Conservation (phyloP, 305 asterid genomes). For the Ilex paraguariensis region DNA sequence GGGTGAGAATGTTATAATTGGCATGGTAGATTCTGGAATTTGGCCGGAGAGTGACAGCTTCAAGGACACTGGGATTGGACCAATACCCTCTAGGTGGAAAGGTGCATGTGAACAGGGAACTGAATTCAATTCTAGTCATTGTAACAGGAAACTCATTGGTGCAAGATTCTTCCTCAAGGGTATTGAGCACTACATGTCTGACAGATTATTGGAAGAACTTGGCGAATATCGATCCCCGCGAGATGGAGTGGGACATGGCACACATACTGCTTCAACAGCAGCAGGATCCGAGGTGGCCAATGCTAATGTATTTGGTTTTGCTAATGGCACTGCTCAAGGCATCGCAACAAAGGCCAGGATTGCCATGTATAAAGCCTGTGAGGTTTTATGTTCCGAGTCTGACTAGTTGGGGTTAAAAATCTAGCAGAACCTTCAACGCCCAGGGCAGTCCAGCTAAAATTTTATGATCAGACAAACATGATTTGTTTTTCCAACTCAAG, state of each 20-base stretch:
- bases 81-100: too few species aligned
- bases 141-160: too few species aligned
- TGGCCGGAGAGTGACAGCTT: slow-evolving; percentile 30
- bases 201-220: too few species aligned
- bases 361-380: neutral
- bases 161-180: too few species aligned
- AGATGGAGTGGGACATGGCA: neutral
- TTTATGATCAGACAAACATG: too few species aligned
- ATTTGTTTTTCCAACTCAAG: too few species aligned
- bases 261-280: neutral
- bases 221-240: neutral
- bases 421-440: too few species aligned
- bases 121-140: too few species aligned
- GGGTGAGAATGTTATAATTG: slow-evolving; percentile 5
- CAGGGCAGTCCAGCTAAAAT: too few species aligned
- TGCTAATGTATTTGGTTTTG: neutral
- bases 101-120: too few species aligned
- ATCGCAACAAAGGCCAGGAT: neutral
- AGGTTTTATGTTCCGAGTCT: neutral
- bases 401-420: neutral
- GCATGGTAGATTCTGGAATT: slow-evolving; percentile 18
- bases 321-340: neutral
- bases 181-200: too few species aligned
- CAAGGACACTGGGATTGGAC: too few species aligned
- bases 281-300: neutral